Evolutionary conservation across 805 yeast genomes (phyloP).

Genomic region (Monosporozyma servazzii): DNA sequence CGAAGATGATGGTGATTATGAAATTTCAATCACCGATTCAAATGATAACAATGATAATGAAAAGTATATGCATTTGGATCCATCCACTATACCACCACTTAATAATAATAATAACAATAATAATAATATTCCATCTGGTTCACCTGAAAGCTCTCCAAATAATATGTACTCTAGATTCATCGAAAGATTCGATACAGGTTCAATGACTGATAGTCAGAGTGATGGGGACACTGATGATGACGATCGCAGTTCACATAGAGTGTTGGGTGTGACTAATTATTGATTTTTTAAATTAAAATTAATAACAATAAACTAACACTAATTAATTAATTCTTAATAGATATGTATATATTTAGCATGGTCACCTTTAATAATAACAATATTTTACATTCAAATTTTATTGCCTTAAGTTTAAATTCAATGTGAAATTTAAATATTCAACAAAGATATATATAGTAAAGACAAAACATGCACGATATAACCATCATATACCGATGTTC

Average conservation of each 20-base stretch:
- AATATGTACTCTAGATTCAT: background rate
- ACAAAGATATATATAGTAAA: no score
- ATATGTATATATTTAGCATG: no score
- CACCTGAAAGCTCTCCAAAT: background rate
- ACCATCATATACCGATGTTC: background rate
- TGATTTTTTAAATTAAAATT: background rate
- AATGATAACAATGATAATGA: background rate
- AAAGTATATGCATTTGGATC: background rate
- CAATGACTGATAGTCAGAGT: background rate
- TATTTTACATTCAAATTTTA: background rate
- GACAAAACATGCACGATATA: background rate
- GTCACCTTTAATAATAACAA: background rate
- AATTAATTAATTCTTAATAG: background rate
- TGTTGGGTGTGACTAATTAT: conserved; percentile 1
- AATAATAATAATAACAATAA: background rate
- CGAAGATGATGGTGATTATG: conserved; percentile 2
- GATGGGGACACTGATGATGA: conserved; percentile 1
- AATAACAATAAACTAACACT: no score
- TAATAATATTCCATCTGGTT: conserved; percentile 1
- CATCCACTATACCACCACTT: background rate
- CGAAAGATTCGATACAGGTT: background rate
- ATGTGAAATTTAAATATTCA: no score
- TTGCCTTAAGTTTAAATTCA: no score
- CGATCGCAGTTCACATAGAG: background rate
- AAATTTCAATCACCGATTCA: background rate